Base-by-base conservation (phyloP, 73 alveolate genomes). In the Paramecium pentaurelia region DNA sequence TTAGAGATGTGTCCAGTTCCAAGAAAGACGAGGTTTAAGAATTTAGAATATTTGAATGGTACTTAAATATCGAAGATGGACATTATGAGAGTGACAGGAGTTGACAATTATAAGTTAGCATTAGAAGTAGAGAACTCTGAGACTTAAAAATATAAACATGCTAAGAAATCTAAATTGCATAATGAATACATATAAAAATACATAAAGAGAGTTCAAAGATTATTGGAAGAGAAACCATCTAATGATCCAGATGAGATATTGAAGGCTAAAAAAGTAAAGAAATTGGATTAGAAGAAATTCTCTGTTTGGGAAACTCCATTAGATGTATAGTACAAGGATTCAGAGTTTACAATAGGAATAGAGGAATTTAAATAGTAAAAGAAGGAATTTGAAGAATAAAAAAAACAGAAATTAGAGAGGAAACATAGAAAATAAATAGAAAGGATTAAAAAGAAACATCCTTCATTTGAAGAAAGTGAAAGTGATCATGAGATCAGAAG, bases 1-100 rank as follows among this genome's bases (percentile, higher is more conserved):
- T 34, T 89, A 20, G 94, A 89, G n/a, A 60, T 83, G 58, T 89
- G 94, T 51, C 94, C 94, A 25, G 92, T 89, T 49, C 94, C 94
- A 58, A 58, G 94, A 34, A 89, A 89, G 32, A 71, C 94, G 12
- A 40, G 94, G 28, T 89, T 71, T 47, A 68, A 44, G 58, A 89
- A 89, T 49, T 73, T 89, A 30, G 94, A 89, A 68, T 89, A 89
- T 71, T 45, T 89, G 47, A 89, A 89, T 89, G 94, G 94, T 4
- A 34, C 80, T 16, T 40, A 60, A 8, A 89, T 89, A 27, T 16
- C 92, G 5, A 89, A 89, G 44, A 25, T 89, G 84, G 94, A 89
- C 28, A 54, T 89, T 12, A 89, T 89, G 90, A 89, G 94, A 71
- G 94, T 83, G 9, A 60, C 94, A 45, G 94, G 94, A n/a, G 88